A percentile compares a stretch with the other conserved stretches of the same genome.
phyloP scores from a whole-genome alignment of 306 rosid genomes.

The Cucumis hystrix region DNA sequence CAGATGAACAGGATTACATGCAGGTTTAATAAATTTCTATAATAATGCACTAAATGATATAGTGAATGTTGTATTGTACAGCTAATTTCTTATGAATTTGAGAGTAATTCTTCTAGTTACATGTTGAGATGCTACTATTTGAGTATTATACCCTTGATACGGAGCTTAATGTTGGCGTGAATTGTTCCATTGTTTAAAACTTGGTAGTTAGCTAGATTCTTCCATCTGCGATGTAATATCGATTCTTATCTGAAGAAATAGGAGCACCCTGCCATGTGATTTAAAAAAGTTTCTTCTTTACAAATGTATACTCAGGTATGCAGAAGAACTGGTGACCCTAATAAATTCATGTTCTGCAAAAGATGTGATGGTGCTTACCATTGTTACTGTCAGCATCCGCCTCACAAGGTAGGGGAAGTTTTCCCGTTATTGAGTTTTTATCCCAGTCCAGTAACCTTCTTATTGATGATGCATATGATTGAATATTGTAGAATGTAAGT shows the following conservation, averaged over 20 bases:
- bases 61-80: background rate
- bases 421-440: constrained; percentile 9
- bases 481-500: constrained; percentile 68
- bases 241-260: background rate
- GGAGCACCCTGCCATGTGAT: background rate
- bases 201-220: background rate
- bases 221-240: background rate
- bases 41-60: background rate
- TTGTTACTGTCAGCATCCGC: constrained; percentile 94
- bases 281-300: background rate
- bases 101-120: background rate
- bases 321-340: constrained; percentile 91
- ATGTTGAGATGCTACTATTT: background rate
- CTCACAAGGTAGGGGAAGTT: constrained; percentile 66
- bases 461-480: constrained; percentile 19
- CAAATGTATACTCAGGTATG: constrained; percentile 41
- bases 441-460: background rate
- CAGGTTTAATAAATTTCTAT: background rate
- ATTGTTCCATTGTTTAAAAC: background rate
- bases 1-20: background rate
- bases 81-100: background rate
- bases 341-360: constrained; percentile 95
- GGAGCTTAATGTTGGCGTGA: background rate
- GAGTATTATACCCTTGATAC: background rate
- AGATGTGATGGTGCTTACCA: constrained; percentile 98